These are phyloP conservation scores for Aspergillus nanangensis DNA, from an alignment of 495 filamentous ascomycete genomes.

Conservation along the genomic window DNA sequence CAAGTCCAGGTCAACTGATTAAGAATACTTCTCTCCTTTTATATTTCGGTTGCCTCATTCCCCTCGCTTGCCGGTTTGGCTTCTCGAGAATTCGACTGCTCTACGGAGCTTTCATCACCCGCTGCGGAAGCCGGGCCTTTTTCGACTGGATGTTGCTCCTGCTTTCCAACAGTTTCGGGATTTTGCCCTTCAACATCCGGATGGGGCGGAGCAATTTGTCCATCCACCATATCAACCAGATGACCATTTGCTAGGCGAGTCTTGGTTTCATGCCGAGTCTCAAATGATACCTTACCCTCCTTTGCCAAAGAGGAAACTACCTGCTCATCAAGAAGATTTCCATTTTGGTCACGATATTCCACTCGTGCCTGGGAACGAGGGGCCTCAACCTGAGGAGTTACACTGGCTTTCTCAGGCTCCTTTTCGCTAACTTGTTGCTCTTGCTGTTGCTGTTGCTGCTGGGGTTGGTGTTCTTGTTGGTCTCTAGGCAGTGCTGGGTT, in stretches of 20 bases:
- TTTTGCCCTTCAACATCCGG: conserved; percentile 75
- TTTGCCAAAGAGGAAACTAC: conserved; percentile 73
- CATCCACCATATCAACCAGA: conserved; percentile 62
- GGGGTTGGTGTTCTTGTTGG: no score
- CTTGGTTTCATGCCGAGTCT: conserved; percentile 88
- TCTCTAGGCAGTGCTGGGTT: no score
- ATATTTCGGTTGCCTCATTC: conserved; percentile 57
- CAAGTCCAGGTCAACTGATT: conserved; percentile 3
- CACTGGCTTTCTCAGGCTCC: conserved; percentile 28
- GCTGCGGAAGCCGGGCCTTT: conserved; percentile 45
- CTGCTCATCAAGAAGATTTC: conserved; percentile 78
- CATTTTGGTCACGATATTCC: conserved; percentile 93
- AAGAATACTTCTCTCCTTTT: conserved; percentile 11
- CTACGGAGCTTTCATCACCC: conserved; percentile 60
- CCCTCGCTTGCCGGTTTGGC: conserved; percentile 74
- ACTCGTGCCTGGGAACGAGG: conserved; percentile 73
- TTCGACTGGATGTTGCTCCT: conserved; percentile 30
- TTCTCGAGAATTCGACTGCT: conserved; percentile 47
- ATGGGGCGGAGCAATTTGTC: conserved; percentile 69
- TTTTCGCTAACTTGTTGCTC: conserved; percentile 12
- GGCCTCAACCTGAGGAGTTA: conserved; percentile 49
- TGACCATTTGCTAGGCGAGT: conserved; percentile 53
- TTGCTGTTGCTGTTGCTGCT: conserved; percentile 16
- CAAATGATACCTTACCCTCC: conserved; percentile 85
- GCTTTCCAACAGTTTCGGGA: conserved; percentile 51